These are phyloP conservation scores for Sarcomyxa edulis DNA, from an alignment of 768 basidiomycete species.

Conservation along the genomic window DNA sequence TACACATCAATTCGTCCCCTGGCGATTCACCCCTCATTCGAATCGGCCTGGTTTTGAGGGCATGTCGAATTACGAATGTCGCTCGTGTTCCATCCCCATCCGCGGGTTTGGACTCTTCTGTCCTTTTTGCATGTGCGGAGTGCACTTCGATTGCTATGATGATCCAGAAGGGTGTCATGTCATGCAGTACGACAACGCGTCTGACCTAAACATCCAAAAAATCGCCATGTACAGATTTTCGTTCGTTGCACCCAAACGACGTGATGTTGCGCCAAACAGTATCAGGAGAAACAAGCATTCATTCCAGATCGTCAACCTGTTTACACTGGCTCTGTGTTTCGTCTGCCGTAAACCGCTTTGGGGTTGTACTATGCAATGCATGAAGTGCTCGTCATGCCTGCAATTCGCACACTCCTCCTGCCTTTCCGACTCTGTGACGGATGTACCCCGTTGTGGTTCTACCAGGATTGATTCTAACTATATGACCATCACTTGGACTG, in stretches of 20 bases:
- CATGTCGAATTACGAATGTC: slow-evolving; percentile 42
- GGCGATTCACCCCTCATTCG: slow-evolving; percentile 40
- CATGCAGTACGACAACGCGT: slow-evolving; percentile 42
- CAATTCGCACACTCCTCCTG: slow-evolving; percentile 58
- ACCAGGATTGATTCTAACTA: slow-evolving; percentile 34
- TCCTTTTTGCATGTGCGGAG: slow-evolving; percentile 59
- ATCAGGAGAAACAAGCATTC: slow-evolving; percentile 35
- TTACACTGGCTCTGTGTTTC: slow-evolving; percentile 69
- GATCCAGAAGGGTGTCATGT: slow-evolving; percentile 58
- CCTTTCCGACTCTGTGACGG: slow-evolving; percentile 17
- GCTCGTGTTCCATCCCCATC: slow-evolving; percentile 48
- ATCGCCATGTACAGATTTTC: slow-evolving; percentile 64
- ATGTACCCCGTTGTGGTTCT: slow-evolving; percentile 34
- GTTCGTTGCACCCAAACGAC: slow-evolving; percentile 29
- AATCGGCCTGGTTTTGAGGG: slow-evolving; percentile 22
- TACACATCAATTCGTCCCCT: slow-evolving; percentile 65
- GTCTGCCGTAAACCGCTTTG: slow-evolving; percentile 67
- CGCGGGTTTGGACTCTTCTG: slow-evolving; percentile 71
- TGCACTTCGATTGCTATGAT: slow-evolving; percentile 81
- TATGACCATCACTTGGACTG: slow-evolving; percentile 45
- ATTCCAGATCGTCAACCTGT: slow-evolving; percentile 59
- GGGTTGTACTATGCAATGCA: slow-evolving; percentile 60
- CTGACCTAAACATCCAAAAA: slow-evolving; percentile 44
- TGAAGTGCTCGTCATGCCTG: slow-evolving; percentile 59
- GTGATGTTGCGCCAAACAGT: slow-evolving; percentile 12